phyloP scores from a whole-genome alignment of 1,284 basidiomycete genomes.

The Microbotryum scabiosae region DNA sequence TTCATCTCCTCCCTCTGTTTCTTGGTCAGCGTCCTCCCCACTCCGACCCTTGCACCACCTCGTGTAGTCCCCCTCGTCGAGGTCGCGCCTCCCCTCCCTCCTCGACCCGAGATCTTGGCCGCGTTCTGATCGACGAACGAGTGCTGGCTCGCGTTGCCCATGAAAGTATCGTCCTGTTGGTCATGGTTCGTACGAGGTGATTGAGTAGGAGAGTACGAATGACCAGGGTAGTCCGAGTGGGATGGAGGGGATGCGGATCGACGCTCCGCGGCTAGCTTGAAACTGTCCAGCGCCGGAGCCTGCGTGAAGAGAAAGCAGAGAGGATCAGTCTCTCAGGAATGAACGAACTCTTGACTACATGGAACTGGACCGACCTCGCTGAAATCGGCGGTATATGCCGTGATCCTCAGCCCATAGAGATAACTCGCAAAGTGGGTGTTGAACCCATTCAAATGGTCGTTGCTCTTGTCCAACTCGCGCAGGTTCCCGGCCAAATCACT shows the following conservation, averaged over 20 bases:
- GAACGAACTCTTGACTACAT: fast-evolving
- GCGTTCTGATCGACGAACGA: neutral
- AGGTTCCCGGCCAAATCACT: conserved; percentile 38
- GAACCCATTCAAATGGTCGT: conserved; percentile 37
- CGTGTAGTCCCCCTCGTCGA: conserved; percentile 5
- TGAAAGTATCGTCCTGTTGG: conserved; percentile 5
- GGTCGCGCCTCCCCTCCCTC: conserved; percentile 1
- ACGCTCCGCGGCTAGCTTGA: conserved; percentile 16
- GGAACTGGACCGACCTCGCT: conserved; percentile 36
- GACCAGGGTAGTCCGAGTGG: neutral
- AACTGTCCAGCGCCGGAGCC: conserved; percentile 28
- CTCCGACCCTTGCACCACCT: too few species aligned
- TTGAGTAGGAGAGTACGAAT: neutral
- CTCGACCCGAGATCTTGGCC: neutral
- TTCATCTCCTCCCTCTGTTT: conserved; percentile 27
- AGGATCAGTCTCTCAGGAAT: neutral
- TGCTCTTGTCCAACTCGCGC: conserved; percentile 34
- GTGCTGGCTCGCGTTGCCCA: conserved; percentile 16
- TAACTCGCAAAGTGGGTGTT: conserved; percentile 42
- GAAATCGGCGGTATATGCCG: conserved; percentile 43
- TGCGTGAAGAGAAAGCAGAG: neutral
- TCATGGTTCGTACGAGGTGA: neutral
- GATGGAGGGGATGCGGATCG: neutral
- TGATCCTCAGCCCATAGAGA: conserved; percentile 41
- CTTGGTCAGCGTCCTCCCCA: too few species aligned